Conservation (phyloP, 148 eudicot species). For the Camellia granthamiana region DNA sequence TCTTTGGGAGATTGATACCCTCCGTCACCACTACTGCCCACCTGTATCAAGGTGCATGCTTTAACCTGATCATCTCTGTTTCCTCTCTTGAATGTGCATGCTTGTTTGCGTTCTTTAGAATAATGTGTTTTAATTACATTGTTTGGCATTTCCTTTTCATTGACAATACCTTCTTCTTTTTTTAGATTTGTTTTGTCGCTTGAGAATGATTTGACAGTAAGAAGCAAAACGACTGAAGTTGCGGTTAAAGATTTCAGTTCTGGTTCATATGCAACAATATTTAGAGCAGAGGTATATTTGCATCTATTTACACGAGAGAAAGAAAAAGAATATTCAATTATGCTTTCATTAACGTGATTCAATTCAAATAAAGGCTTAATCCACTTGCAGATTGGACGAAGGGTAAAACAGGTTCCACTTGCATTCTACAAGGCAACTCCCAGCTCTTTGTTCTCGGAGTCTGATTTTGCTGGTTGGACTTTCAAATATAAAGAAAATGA, state of each 20-base stretch:
- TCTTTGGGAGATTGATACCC: slow-evolving; percentile 91
- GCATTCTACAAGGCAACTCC: slow-evolving; percentile 77
- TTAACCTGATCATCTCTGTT: neutral
- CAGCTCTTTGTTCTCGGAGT: slow-evolving; percentile 56
- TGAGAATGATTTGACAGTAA: slow-evolving; percentile 80
- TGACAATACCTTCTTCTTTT: neutral
- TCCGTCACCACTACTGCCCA: slow-evolving; percentile 85
- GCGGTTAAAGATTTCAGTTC: slow-evolving; percentile 77
- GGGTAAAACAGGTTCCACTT: slow-evolving; percentile 85
- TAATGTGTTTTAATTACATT: neutral
- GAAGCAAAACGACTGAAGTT: slow-evolving; percentile 71
- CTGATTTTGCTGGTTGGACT: slow-evolving; percentile 81
- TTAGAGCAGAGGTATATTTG: slow-evolving; percentile 68
- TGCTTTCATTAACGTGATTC: neutral
- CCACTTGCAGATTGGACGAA: slow-evolving; percentile 65
- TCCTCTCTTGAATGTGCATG: neutral
- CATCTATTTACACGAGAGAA: neutral
- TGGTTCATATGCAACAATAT: slow-evolving; percentile 83
- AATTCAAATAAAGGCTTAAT: neutral
- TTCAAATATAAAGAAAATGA: slow-evolving; percentile 38
- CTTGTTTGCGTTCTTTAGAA: neutral
- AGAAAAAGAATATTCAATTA: neutral
- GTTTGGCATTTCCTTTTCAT: neutral
- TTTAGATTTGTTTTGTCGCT: slow-evolving; percentile 77
- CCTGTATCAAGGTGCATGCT: slow-evolving; percentile 78